Percentiles rank a stretch among this genome's conserved stretches.
Evolutionary conservation across 75 land plant genomes (phyloP).

Genomic region (Sequoia sempervirens): DNA sequence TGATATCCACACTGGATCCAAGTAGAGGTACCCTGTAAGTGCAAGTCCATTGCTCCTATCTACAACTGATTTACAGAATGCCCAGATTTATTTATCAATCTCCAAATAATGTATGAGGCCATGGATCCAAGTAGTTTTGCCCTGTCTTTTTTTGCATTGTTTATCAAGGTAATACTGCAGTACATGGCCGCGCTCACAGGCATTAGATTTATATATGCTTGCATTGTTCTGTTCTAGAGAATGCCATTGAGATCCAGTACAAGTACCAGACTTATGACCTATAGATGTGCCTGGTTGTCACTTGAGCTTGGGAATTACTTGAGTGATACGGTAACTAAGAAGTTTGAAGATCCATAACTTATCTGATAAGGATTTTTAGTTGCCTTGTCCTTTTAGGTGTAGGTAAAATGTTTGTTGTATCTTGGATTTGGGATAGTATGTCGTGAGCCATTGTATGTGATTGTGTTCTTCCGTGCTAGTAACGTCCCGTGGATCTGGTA

Average conservation of each 20-base stretch:
- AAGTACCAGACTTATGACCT: not conserved
- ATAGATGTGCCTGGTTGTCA: not conserved
- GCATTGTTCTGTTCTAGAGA: not conserved
- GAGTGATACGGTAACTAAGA: not conserved
- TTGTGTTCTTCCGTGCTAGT: not conserved
- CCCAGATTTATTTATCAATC: not conserved
- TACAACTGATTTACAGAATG: not conserved
- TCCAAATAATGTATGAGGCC: not conserved
- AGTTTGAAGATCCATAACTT: not conserved
- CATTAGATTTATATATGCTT: not conserved
- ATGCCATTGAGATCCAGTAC: not conserved
- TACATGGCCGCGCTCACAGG: not conserved
- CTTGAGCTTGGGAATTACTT: not conserved
- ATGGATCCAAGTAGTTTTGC: not conserved
- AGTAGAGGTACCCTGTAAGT: slow-evolving; percentile 14
- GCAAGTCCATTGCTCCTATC: slow-evolving; percentile 24
- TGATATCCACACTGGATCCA: not conserved
- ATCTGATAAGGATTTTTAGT: not conserved
- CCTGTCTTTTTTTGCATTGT: not conserved
- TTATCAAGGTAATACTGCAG: not conserved
- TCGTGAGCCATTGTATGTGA: not conserved
- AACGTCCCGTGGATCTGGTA: not conserved
- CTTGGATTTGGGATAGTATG: not conserved
- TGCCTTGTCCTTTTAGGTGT: not conserved
- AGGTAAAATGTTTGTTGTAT: not conserved